Evolutionary conservation across 768 basidiomycete genomes (phyloP).

Genomic region (Lenzites betulinus): DNA sequence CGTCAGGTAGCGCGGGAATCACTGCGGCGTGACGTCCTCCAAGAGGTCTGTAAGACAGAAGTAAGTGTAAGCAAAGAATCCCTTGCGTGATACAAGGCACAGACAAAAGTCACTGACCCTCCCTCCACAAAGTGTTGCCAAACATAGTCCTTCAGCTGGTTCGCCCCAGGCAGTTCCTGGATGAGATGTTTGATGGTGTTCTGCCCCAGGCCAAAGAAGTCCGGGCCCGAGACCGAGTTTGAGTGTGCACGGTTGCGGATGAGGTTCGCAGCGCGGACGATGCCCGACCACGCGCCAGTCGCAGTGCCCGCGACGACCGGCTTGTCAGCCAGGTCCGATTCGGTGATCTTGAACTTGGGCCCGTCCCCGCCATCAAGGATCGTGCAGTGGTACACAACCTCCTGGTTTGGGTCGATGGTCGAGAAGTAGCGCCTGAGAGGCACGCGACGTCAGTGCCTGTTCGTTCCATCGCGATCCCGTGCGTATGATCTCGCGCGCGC

Average conservation of each 20-base stretch:
- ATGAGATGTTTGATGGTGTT: slow-evolving; percentile 90
- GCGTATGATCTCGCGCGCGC: not conserved
- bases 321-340: slow-evolving; percentile 68
- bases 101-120: slow-evolving; percentile 56
- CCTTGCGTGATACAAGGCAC: not conserved
- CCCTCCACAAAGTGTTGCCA: slow-evolving; percentile 88
- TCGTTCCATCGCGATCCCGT: not conserved
- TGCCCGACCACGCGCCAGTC: slow-evolving; percentile 84
- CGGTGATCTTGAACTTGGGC: slow-evolving; percentile 83
- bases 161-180: slow-evolving; percentile 78
- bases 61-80: slow-evolving; percentile 8
- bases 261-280: slow-evolving; percentile 80
- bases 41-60: slow-evolving; percentile 53
- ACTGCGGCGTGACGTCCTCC: slow-evolving; percentile 84
- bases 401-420: slow-evolving; percentile 62
- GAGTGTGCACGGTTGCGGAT: slow-evolving; percentile 82
- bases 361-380: slow-evolving; percentile 85
- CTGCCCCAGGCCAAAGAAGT: slow-evolving; percentile 85
- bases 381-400: slow-evolving; percentile 79
- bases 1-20: slow-evolving; percentile 78
- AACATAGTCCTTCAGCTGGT: slow-evolving; percentile 75
- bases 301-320: slow-evolving; percentile 84
- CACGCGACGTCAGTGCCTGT: slow-evolving; percentile 2
- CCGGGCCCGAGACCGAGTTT: slow-evolving; percentile 86
- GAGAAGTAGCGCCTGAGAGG: slow-evolving; percentile 71